Evolutionary conservation across 441 rosid genomes (phyloP), one percentile per base, ranked within the genome.

Genomic region (Erysimum pusillum): DNA sequence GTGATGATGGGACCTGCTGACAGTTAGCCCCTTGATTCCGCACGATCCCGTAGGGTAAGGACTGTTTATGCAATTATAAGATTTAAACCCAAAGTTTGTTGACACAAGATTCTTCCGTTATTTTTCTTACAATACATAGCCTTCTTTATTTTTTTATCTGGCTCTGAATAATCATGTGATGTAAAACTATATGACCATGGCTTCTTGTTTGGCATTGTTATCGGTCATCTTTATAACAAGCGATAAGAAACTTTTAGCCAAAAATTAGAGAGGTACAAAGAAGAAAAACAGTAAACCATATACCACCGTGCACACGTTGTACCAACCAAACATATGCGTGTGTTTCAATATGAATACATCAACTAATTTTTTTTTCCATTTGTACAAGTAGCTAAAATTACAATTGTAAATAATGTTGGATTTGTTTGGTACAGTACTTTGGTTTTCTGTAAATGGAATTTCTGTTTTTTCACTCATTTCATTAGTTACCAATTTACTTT

Each of bases 21-120:
- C 92, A 63, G 97, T 93, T 86, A 82, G 79, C 87, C 88, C 89
- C 87, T 85, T 77, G 87, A 88, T 76, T 84, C 85, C 87, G 85
- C 86, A 11, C 66, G 67, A 61, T 78, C 79, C 52, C 57, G 77
- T 56, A 44, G 65, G 71, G 82, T 34, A 11, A 58, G 85, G 87
- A 1, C 59, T 63, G 34, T 69, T 83, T 77, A 20, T 14, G 88
- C 73, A 75, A 84, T 75, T 80, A 75, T 4, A 2, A 1, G 12
- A 63, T 5, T 14, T 54, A 7, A 41, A 28, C 1, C 61, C 20
- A 56, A 56, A 13, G 63, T 35, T 59, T 18, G 44, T 35, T 59
- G n/a, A 44, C n/a, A 59, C 25, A 34, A 58, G 46, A 60, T 38
- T 60, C 65, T 60, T 38, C 46, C 65, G 15, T 60, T 38, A 61